Base-by-base conservation (phyloP, 352 stramenopile genomes). In the Aphanomyces euteiches region DNA sequence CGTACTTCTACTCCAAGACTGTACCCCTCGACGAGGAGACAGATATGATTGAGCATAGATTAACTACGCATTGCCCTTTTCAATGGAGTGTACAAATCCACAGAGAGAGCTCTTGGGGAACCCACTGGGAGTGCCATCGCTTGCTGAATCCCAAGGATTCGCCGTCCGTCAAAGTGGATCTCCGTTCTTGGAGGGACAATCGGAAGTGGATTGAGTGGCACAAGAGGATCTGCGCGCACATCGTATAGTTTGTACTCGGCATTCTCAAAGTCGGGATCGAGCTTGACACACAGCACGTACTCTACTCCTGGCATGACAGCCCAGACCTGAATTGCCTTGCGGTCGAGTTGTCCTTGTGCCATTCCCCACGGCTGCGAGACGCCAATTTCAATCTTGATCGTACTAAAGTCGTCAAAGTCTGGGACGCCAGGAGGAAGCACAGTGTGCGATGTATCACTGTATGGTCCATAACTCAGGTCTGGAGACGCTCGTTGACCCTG, bases 301-400 rank as follows among this genome's bases (percentile, higher is more conserved):
- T 82, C 74, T 34, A 82, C 74, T 72, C 76, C 74, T 72, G 77
- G 72, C 74, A 78, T 78, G 56, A 66, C 66, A 65, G 72, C 58
- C 76, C 67, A 79, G 64, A 77, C 65, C 74, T 0, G 1, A 28
- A 28, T 28, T 28, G 28, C 28, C 28, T 28, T 28, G 28, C 28
- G 28, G 28, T 28, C 28, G 28, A 28, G 28, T 28, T 28, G 28
- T 28, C 28, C 28, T 28, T 28, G 28, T 28, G 28, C 28, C 28
- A 28, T 28, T 28, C 28, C 28, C 72, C 77, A 79, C 74, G 47
- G 38, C 67, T 82, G 77, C 10, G 74, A 76, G 65, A 78, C 74
- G 13, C 77, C 77, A 65, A 78, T 70, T 37, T 82, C 75, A 59
- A 79, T 68, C 69, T 77, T 79, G 66, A 78, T 75, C 45, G 75